Evolutionary conservation across 768 basidiomycete species (phyloP).

Genomic region (Erythrobasidium yunnanense): DNA sequence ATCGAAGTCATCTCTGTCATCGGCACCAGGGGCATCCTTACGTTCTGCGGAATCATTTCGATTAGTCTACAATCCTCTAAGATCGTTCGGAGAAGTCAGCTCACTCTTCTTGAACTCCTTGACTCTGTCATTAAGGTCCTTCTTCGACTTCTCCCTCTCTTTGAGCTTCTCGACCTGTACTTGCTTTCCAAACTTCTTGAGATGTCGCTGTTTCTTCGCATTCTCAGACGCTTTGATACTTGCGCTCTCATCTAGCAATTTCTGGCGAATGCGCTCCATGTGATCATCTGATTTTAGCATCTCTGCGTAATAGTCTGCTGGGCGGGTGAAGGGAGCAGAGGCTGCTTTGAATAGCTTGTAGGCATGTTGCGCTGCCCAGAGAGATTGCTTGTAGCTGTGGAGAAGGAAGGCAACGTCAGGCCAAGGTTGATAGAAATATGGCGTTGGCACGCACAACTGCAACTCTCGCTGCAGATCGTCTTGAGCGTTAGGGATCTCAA

Average conservation of each 20-base stretch:
- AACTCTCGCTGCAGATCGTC: conserved; percentile 91
- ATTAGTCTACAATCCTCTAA: too few relatives aligned
- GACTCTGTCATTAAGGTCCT: conserved; percentile 66
- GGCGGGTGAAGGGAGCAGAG: conserved; percentile 71
- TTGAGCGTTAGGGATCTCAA: conserved; percentile 59
- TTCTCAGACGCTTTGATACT: conserved; percentile 84
- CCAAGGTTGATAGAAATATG: too few relatives aligned
- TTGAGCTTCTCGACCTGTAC: conserved; percentile 89
- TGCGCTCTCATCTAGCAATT: conserved; percentile 74
- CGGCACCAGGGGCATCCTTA: conserved; percentile 60
- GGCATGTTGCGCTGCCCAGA: conserved; percentile 68
- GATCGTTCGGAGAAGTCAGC: conserved; percentile 37
- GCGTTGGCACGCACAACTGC: conserved; percentile 61
- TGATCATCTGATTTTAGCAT: conserved; percentile 96
- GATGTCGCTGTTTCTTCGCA: conserved; percentile 78
- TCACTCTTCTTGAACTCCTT: conserved; percentile 73
- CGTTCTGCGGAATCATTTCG: conserved; percentile 58
- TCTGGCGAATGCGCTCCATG: conserved; percentile 91
- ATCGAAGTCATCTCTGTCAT: conserved; percentile 65
- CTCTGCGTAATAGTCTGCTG: conserved; percentile 89
- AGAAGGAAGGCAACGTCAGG: not conserved
- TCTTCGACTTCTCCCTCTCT: conserved; percentile 77
- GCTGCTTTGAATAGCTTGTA: conserved; percentile 49
- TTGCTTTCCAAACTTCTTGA: conserved; percentile 97
- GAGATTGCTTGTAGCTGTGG: conserved; percentile 76